phyloP scores from a whole-genome alignment of 257 asterid genomes.

The Solanum infundibuliforme region DNA sequence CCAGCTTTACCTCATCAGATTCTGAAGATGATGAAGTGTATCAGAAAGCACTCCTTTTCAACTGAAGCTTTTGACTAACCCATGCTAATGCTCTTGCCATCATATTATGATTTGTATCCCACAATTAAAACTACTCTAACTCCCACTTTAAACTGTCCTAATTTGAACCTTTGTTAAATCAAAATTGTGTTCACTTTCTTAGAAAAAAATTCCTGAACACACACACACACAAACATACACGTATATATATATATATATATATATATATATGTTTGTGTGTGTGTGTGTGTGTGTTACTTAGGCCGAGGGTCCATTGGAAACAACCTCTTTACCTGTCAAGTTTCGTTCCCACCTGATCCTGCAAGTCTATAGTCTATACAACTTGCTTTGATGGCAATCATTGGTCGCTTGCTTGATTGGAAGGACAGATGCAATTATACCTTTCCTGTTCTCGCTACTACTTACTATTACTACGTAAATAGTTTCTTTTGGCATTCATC shows the following conservation, averaged over 20 bases:
- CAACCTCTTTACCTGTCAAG: no score
- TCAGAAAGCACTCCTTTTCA: not conserved
- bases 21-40: not conserved
- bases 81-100: not conserved
- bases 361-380: no score
- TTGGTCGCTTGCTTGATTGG: no score
- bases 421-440: no score
- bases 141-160: not conserved
- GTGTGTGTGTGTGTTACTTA: not conserved
- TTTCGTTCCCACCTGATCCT: no score
- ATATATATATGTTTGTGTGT: not conserved
- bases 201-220: not conserved
- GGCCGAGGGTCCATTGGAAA: no score
- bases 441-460: no score
- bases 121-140: not conserved
- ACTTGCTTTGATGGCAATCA: no score
- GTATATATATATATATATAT: not conserved
- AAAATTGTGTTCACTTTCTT: not conserved
- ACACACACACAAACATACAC: rapidly evolving
- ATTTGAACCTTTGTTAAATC: not conserved
- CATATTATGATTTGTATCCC: not conserved
- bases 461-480: no score
- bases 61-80: not conserved
- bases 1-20: not conserved
- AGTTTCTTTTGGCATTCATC: no score